A percentile compares a stretch with the other conserved stretches of the same genome.
Conservation (phyloP, 2,329 filamentous ascomycete genomes). For the Verticillium zaregamsianum region DNA sequence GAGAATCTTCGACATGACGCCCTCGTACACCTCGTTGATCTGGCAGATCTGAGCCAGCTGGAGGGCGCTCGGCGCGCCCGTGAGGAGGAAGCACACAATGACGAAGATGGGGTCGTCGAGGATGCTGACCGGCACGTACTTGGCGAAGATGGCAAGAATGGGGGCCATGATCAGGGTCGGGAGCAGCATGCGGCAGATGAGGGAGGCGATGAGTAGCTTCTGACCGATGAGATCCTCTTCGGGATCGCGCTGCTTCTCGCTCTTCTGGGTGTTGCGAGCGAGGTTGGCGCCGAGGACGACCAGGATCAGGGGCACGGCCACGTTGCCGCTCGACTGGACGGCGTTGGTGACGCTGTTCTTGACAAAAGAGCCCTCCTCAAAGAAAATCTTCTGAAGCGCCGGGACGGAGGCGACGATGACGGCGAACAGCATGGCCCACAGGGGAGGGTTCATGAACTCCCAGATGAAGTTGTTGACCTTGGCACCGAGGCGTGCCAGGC, state of each 20-base stretch:
- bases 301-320: constrained; percentile 91
- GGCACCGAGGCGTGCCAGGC: constrained; percentile 26
- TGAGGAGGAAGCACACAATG: constrained; percentile 94
- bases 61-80: constrained; percentile 86
- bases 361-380: constrained; percentile 82
- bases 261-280: constrained; percentile 81
- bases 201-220: constrained; percentile 78
- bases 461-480: constrained; percentile 64
- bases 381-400: constrained; percentile 77
- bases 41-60: constrained; percentile 98
- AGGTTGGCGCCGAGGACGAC: constrained; percentile 94
- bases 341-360: constrained; percentile 91
- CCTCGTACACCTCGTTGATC: constrained; percentile 94
- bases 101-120: constrained; percentile 97
- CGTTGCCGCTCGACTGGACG: constrained; percentile 77
- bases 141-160: constrained; percentile 78
- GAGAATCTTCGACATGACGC: constrained; percentile 85
- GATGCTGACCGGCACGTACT: constrained; percentile 89
- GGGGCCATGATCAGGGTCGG: constrained; percentile 92
- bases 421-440: constrained; percentile 95
- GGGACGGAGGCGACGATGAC: constrained; percentile 88
- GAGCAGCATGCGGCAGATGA: constrained; percentile 87
- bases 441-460: constrained; percentile 97
- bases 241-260: constrained; percentile 57
- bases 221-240: constrained; percentile 67